These are phyloP conservation scores for Malassezia caprae DNA, from an alignment of 1,284 basidiomycete species.

Conservation along the genomic window DNA sequence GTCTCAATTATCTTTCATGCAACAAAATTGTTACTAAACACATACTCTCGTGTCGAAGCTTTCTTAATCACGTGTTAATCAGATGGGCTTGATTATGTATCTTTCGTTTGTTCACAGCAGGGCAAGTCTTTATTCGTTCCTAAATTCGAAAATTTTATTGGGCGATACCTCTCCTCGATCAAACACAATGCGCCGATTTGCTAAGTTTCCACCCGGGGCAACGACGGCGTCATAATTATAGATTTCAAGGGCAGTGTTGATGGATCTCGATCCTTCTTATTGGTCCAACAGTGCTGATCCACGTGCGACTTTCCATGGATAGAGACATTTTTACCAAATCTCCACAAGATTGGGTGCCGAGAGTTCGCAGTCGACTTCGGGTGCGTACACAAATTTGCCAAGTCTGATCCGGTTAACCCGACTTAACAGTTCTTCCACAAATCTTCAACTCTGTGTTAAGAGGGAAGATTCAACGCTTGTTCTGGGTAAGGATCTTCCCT, in stretches of 20 bases:
- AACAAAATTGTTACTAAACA: background rate
- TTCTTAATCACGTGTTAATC: background rate
- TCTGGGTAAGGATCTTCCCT: background rate
- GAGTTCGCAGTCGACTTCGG: background rate
- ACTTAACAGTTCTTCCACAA: background rate
- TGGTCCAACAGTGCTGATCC: background rate
- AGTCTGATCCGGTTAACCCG: background rate
- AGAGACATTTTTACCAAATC: background rate
- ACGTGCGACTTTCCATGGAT: background rate
- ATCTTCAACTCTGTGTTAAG: background rate
- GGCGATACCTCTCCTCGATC: background rate
- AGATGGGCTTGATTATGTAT: background rate
- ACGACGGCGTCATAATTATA: background rate
- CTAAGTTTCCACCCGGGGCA: background rate
- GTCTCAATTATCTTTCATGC: background rate
- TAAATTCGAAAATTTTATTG: background rate
- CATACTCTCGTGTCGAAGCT: too few relatives aligned
- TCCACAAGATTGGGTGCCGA: background rate
- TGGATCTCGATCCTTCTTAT: background rate
- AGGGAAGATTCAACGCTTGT: background rate
- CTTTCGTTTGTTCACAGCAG: background rate
- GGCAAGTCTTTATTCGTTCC: background rate
- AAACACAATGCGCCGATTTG: background rate
- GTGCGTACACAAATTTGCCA: background rate
- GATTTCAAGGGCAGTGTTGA: background rate